Base-by-base conservation (phyloP, 2,329 filamentous ascomycete genomes). In the Proliferodiscus dingleyae region DNA sequence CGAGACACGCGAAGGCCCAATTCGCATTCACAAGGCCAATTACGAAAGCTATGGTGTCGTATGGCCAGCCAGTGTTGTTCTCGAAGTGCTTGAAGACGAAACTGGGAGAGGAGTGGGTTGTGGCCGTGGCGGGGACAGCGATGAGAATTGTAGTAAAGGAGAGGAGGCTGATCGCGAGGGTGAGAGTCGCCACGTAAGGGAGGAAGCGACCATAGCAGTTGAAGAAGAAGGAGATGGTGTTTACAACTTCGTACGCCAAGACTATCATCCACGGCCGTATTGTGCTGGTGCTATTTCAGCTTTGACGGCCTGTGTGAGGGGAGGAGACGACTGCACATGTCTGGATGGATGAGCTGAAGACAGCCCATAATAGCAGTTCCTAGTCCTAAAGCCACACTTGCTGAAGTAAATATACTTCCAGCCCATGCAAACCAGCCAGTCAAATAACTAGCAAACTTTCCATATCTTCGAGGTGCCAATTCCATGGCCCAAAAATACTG, bases 81-180 rank as follows among this genome's bases (percentile, higher is more conserved):
- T 73, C 69, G 66, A 71, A 77, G 2, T 70, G 74, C 29, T 58
- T 61, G 54, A 77, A 77, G 16, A 77, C 74, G 45, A 75, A 76
- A n/a, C 68, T 63, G 39, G 65, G 59, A 39, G 63, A 57, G 15
- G 71, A 70, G 45, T 76, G 68, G 2, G 62, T 64, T 0, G 69
- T 69, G 0, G 73, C 71, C 34, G 65, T 67, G 3, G 72, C 69
- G 3, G 68, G 67, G 5, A 77, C 71, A 0, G 69, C 70, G 44
- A 77, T 63, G 47, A 75, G 65, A 9, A 72, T 69, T 5, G 68
- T 64, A 30, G 75, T 53, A 44, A 72, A 65, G 55, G 67, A 70
- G 26, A 66, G 57, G 15, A 70, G 50, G 24, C 67, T 66, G 22
- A 66, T 58, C 30, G 64, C 70, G 15, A 65, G 47, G 18, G 58